Conservation (phyloP, 768 basidiomycete species). For the Rhizopogon roseolus region DNA sequence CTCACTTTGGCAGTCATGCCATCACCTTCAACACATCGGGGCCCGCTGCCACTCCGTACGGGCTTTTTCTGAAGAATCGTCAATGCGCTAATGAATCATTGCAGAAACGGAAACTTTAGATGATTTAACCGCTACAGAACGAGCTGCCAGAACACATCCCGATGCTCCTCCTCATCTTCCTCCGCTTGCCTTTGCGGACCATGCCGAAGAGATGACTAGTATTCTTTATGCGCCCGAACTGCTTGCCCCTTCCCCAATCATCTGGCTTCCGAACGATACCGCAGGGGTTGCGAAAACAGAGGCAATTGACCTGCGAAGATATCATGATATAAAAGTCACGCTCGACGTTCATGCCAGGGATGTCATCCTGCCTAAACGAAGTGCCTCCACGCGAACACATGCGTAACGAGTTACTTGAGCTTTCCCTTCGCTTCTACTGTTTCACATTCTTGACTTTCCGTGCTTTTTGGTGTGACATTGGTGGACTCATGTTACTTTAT, state of each 20-base stretch:
- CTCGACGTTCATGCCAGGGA: constrained; percentile 58
- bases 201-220: constrained; percentile 71
- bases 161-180: constrained; percentile 73
- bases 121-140: constrained; percentile 74
- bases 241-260: constrained; percentile 70
- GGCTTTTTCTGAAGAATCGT: constrained; percentile 9
- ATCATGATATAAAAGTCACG: constrained; percentile 66
- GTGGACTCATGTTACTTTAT: constrained; percentile 1
- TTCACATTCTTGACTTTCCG: not conserved
- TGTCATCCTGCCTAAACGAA: constrained; percentile 39
- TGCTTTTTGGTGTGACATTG: not conserved
- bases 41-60: constrained; percentile 66
- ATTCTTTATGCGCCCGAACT: constrained; percentile 82
- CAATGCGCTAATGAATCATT: constrained; percentile 5
- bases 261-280: constrained; percentile 82
- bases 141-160: constrained; percentile 72
- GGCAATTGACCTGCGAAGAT: constrained; percentile 70
- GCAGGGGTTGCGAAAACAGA: constrained; percentile 72
- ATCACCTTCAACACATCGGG: constrained; percentile 46
- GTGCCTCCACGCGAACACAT: not conserved
- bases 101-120: constrained; percentile 75
- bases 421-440: not conserved
- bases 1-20: constrained; percentile 72
- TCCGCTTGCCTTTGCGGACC: constrained; percentile 64
- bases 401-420: not conserved